Base-by-base conservation (phyloP, 2,329 filamentous ascomycete genomes). In the Trichoderma sp. region DNA sequence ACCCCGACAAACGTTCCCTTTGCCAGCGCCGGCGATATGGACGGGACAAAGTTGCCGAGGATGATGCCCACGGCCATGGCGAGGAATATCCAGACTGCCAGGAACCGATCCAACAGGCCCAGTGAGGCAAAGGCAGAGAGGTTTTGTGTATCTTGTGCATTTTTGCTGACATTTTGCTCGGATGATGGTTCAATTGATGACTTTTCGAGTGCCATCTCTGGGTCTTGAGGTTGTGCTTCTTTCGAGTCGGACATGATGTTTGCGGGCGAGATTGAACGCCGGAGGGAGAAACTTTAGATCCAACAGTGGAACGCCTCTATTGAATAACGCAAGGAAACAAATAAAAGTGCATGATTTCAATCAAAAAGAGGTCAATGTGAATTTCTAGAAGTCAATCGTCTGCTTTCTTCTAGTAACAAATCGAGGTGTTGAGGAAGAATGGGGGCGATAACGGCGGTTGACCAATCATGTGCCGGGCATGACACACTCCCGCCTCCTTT, bases 61-160 rank as follows among this genome's bases (percentile, higher is more conserved):
- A 93, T 78, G 50, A 95, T 88, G 3, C 91, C 91, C 7, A 92
- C 76, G 1, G 84, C 81, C 88, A 95, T 95, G 52, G 90, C 90
- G 0, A 94, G 82, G 28, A 94, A 80, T 66, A 94, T 93, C 91
- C 91, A 90, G 28, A 90, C 44, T 2, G 85, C 87, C 0, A 91
- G 82, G 69, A 86, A 86, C 2, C 86, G 83, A 71, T 90, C 87
- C 0, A 90, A 80, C 68, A 82, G 79, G 5, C 84, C 83, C 0
- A 90, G 81, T 1, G 82, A 77, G 50, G 83, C 84, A 74, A 86
- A 85, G 0, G 79, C 76, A 0, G 83, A 83, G 1, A 51, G 55
- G 0, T 12, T 45, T 0, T 50, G 47, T 7, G 14, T 52, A 2
- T 61, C 17, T 3, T 54, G 47, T 14, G 15, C 3, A 17, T 57